Percentiles rank a stretch among this genome's conserved stretches.
Conservation (phyloP, 2,329 filamentous ascomycete species). For the Dactylellina parvicollis region DNA sequence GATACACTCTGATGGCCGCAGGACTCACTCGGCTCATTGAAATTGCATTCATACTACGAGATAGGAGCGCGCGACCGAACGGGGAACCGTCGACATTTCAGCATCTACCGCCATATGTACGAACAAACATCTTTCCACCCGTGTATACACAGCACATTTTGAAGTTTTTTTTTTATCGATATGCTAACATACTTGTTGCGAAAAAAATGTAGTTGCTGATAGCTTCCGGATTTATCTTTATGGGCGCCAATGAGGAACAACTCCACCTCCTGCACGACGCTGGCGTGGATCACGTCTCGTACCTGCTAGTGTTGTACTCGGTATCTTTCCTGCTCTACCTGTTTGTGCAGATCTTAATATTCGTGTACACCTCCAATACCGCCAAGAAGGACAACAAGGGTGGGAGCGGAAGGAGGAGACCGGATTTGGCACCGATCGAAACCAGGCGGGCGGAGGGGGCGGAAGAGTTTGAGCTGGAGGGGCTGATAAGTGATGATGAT, state of each 20-base stretch:
- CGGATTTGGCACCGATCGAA: slow-evolving; percentile 52
- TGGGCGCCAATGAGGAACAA: slow-evolving; percentile 93
- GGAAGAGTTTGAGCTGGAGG: slow-evolving; percentile 92
- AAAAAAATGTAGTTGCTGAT: slow-evolving; percentile 82
- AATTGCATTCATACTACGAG: slow-evolving; percentile 84
- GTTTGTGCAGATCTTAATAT: slow-evolving; percentile 61
- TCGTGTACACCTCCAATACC: slow-evolving; percentile 42
- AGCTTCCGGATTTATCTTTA: slow-evolving; percentile 92
- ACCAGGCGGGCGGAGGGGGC: slow-evolving; percentile 75
- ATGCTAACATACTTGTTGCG: slow-evolving; percentile 8
- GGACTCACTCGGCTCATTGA: slow-evolving; percentile 87
- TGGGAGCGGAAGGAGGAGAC: slow-evolving; percentile 58
- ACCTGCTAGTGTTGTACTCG: slow-evolving; percentile 90
- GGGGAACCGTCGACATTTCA: slow-evolving; percentile 79
- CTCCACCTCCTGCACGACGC: slow-evolving; percentile 80
- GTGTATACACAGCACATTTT: slow-evolving; percentile 48
- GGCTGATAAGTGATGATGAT: slow-evolving; percentile 88
- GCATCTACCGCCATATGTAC: slow-evolving; percentile 75
- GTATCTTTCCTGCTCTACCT: slow-evolving; percentile 90
- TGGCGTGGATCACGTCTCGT: slow-evolving; percentile 86
- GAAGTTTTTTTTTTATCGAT: neutral
- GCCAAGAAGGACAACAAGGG: slow-evolving; percentile 55
- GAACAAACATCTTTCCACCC: slow-evolving; percentile 61
- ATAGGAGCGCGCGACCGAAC: slow-evolving; percentile 73
- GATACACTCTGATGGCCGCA: slow-evolving; percentile 92